phyloP scores from a whole-genome alignment of 1,284 basidiomycete genomes.

The Xerocomus alliaceus region DNA sequence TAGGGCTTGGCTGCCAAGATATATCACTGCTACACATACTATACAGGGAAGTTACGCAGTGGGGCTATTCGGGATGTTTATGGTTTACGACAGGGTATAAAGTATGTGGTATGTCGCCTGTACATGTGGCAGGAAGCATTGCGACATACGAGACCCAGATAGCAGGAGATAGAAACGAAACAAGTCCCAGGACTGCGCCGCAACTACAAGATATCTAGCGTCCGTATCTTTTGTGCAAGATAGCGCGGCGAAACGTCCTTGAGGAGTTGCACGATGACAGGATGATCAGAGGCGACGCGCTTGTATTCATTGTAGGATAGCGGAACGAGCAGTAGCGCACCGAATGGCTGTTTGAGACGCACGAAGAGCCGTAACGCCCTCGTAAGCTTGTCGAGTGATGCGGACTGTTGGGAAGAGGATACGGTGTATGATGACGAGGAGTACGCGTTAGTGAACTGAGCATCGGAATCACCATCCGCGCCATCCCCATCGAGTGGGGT shows the following conservation, averaged over 20 bases:
- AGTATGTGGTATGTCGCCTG: too few species aligned
- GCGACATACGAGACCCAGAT: too few species aligned
- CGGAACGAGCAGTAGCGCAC: neutral
- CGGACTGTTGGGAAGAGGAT: neutral
- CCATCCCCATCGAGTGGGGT: neutral
- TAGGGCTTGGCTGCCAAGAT: too few species aligned
- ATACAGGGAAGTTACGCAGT: too few species aligned
- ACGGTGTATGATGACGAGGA: neutral
- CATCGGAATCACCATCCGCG: neutral
- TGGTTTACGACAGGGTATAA: too few species aligned
- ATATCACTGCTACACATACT: too few species aligned
- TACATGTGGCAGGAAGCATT: too few species aligned
- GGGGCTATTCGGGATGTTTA: too few species aligned
- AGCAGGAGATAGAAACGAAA: too few species aligned
- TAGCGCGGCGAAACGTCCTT: neutral
- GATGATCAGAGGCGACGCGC: neutral
- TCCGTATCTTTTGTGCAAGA: neutral
- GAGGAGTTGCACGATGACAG: neutral
- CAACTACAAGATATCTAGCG: slow-evolving; percentile 7
- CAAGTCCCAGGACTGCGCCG: neutral
- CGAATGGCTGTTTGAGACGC: slow-evolving; percentile 5
- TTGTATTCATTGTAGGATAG: neutral
- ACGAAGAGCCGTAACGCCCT: neutral
- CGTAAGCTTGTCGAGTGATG: neutral
- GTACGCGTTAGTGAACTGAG: neutral